A percentile compares a stretch with the other conserved stretches of the same genome.
These are phyloP conservation scores for Chlamydomonas sp. DNA, from an alignment of 139 green algal species.

Conservation along the genomic window DNA sequence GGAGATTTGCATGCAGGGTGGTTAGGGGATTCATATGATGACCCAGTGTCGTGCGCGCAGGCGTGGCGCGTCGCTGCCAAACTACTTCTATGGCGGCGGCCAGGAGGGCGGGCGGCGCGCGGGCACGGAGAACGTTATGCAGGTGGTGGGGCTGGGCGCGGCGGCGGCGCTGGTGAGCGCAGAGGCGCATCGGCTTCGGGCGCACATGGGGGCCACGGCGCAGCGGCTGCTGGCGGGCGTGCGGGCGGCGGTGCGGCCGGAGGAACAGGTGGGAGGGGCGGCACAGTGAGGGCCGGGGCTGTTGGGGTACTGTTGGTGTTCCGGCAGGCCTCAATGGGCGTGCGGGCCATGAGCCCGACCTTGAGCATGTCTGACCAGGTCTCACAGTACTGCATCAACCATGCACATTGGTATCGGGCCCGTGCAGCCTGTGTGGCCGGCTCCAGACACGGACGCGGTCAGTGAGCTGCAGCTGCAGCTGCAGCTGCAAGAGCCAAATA, in stretches of 20 bases:
- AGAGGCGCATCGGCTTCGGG: slow-evolving; percentile 40
- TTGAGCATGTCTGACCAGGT: background rate
- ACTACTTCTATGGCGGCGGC: slow-evolving; percentile 67
- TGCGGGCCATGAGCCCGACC: background rate
- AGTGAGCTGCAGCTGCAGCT: background rate
- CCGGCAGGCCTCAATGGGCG: background rate
- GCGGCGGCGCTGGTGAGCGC: slow-evolving; percentile 65
- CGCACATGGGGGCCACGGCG: slow-evolving; percentile 70
- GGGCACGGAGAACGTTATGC: slow-evolving; percentile 78
- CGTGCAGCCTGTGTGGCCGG: background rate
- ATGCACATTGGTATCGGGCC: background rate
- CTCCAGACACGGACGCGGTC: too few relatives aligned
- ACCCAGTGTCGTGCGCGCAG: slow-evolving; percentile 4
- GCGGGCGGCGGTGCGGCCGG: slow-evolving; percentile 2
- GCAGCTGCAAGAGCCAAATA: background rate
- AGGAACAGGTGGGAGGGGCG: slow-evolving; percentile 1
- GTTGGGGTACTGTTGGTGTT: background rate
- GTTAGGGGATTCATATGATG: background rate
- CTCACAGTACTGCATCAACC: background rate
- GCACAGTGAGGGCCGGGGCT: background rate
- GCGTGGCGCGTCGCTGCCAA: slow-evolving; percentile 54
- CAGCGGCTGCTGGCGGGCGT: slow-evolving; percentile 59
- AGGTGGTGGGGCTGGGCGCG: slow-evolving; percentile 69
- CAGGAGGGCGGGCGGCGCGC: slow-evolving; percentile 61
- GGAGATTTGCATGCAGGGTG: too few relatives aligned